These are phyloP conservation scores for Trichoderma citrinoviride DNA, from an alignment of 2,329 filamentous ascomycete species.

Conservation along the genomic window DNA sequence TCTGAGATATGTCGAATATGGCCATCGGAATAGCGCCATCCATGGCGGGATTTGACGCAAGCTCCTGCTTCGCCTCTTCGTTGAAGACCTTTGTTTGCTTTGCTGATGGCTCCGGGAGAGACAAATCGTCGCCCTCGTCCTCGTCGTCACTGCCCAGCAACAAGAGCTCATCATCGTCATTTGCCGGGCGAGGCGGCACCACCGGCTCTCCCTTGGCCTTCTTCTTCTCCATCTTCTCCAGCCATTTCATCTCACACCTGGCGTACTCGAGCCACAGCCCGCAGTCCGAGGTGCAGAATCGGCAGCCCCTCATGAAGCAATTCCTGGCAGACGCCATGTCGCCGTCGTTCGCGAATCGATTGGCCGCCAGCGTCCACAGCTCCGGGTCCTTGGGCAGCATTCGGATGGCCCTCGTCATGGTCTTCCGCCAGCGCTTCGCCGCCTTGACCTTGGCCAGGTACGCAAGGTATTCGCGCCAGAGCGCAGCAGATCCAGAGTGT, in stretches of 20 bases:
- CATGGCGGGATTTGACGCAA: conserved; percentile 77
- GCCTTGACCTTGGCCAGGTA: conserved; percentile 70
- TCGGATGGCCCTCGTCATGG: conserved; percentile 68
- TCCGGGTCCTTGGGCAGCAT: conserved; percentile 81
- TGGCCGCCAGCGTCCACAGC: conserved; percentile 83
- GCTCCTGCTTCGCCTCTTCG: conserved; percentile 45
- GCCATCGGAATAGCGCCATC: conserved; percentile 92
- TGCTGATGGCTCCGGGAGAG: conserved; percentile 46
- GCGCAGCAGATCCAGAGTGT: conserved; percentile 73
- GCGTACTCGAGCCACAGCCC: conserved; percentile 87
- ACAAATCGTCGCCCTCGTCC: conserved; percentile 42
- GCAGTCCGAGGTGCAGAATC: conserved; percentile 78
- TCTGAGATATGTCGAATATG: conserved; percentile 83
- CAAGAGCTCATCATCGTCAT: conserved; percentile 49
- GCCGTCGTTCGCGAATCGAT: conserved; percentile 71
- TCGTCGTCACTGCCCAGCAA: conserved; percentile 46
- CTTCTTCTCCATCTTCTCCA: conserved; percentile 75
- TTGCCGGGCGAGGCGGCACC: conserved; percentile 44
- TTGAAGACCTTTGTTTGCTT: conserved; percentile 45
- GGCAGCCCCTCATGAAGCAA: conserved; percentile 82
- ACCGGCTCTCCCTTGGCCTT: conserved; percentile 49
- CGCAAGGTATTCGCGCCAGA: conserved; percentile 90
- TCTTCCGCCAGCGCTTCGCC: conserved; percentile 62
- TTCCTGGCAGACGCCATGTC: conserved; percentile 84
- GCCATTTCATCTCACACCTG: conserved; percentile 87